Percentiles rank a stretch among this genome's conserved stretches.
These are phyloP conservation scores for Schwanniomyces occidentalis DNA, from an alignment of 805 yeast genomes.

Conservation along the genomic window DNA sequence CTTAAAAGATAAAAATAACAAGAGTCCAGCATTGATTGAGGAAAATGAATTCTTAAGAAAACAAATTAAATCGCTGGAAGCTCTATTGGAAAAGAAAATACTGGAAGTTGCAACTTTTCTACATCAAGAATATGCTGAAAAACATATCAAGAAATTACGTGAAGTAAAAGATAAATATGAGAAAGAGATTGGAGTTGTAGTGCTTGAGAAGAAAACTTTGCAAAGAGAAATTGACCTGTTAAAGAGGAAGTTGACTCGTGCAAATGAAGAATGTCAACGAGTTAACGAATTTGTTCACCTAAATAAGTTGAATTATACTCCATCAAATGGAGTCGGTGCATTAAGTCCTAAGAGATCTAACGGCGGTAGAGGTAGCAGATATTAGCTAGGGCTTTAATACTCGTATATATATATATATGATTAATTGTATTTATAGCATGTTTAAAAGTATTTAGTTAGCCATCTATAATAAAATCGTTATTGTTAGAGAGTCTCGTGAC, in stretches of 20 bases:
- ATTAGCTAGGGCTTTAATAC: too few relatives aligned
- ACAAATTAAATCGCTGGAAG: conserved; percentile 19
- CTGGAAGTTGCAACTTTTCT: conserved; percentile 68
- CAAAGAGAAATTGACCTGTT: conserved; percentile 54
- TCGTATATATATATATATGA: too few relatives aligned
- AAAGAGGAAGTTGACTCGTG: conserved; percentile 29
- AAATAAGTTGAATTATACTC: conserved; percentile 54
- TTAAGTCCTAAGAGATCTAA: conserved; percentile 14
- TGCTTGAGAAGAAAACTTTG: conserved; percentile 44
- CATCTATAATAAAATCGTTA: too few relatives aligned
- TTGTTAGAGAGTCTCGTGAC: too few relatives aligned
- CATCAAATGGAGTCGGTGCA: conserved; percentile 6
- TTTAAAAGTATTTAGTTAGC: too few relatives aligned
- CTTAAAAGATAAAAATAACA: conserved; percentile 8
- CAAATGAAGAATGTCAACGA: conserved; percentile 50
- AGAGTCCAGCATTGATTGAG: conserved; percentile 7
- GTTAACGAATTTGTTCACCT: conserved; percentile 15
- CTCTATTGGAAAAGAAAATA: conserved; percentile 52
- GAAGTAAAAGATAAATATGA: conserved; percentile 43
- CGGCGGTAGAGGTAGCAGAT: too few relatives aligned
- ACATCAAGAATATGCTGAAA: conserved; percentile 71
- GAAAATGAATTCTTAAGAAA: conserved; percentile 10
- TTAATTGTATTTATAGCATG: too few relatives aligned
- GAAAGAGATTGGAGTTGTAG: conserved; percentile 39
- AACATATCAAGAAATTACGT: conserved; percentile 72